Conservation (phyloP, 148 eudicot species). For the Persicaria tinctoria region DNA sequence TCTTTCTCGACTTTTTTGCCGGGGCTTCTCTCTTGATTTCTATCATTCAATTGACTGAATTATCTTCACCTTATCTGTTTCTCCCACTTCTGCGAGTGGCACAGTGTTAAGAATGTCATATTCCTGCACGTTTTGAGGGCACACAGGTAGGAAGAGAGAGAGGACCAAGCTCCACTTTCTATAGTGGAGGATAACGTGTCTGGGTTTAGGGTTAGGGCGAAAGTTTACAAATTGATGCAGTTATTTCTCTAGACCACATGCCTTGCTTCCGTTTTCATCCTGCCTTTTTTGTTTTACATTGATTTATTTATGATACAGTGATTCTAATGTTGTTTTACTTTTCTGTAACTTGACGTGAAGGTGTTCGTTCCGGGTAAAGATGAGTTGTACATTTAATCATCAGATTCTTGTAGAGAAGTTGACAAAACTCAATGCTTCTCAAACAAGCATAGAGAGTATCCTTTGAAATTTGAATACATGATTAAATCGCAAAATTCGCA, state of each 20-base stretch:
- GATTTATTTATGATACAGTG: not conserved
- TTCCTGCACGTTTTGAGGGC: not conserved
- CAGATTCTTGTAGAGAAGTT: constrained; percentile 79
- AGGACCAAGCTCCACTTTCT: not conserved
- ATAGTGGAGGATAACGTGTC: not conserved
- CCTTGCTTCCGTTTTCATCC: not conserved
- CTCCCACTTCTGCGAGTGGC: not conserved
- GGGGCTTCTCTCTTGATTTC: not conserved
- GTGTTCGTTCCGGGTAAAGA: constrained; percentile 19
- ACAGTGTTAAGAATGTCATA: not conserved
- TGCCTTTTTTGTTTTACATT: not conserved
- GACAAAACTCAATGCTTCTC: constrained; percentile 73
- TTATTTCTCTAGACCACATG: not conserved
- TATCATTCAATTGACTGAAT: not conserved
- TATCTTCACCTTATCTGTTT: not conserved
- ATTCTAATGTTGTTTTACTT: not conserved
- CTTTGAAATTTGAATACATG: constrained; percentile 15
- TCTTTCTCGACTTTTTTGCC: not conserved
- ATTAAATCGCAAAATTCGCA: not conserved
- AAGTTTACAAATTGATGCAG: not conserved
- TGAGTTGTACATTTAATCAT: constrained; percentile 79
- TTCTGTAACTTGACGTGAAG: not conserved
- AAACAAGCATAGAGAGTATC: constrained; percentile 99
- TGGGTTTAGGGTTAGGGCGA: not conserved
- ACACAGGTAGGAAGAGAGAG: not conserved